A percentile compares a stretch with the other conserved stretches of the same genome.
These are phyloP conservation scores for Cladophialophora carrionii DNA, from an alignment of 2,329 filamentous ascomycete genomes.

Conservation along the genomic window DNA sequence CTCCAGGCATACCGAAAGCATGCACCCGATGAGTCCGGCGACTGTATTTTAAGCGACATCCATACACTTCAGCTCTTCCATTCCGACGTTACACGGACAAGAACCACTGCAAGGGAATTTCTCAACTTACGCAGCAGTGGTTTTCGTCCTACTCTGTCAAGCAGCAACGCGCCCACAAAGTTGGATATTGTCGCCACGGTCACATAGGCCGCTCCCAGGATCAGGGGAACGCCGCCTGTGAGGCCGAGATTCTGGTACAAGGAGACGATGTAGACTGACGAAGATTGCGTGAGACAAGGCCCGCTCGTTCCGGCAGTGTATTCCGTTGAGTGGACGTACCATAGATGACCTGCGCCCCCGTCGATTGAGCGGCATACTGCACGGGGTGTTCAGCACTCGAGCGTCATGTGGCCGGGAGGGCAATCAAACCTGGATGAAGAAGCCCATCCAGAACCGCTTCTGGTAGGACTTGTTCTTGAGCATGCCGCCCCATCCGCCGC, in stretches of 20 bases:
- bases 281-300: conserved; percentile 7
- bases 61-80: conserved; percentile 1
- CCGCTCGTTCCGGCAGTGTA: neutral
- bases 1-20: conserved; percentile 32
- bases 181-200: conserved; percentile 34
- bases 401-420: neutral
- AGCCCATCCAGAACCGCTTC: conserved; percentile 33
- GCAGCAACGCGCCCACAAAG: conserved; percentile 30
- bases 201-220: conserved; percentile 33
- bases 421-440: conserved; percentile 26
- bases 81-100: conserved; percentile 4
- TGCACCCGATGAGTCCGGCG: conserved; percentile 30
- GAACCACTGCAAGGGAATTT: neutral
- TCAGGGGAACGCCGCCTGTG: conserved; percentile 28
- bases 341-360: conserved; percentile 32
- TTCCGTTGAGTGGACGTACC: conserved; percentile 42
- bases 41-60: conserved; percentile 17
- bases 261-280: conserved; percentile 28
- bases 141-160: conserved; percentile 38
- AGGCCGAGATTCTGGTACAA: conserved; percentile 34
- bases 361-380: conserved; percentile 34
- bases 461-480: conserved; percentile 32
- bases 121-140: conserved; percentile 39
- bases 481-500: conserved; percentile 29
- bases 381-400: neutral